Evolutionary conservation across 2,329 filamentous ascomycete species (phyloP).

Genomic region (Fusarium nodosum): DNA sequence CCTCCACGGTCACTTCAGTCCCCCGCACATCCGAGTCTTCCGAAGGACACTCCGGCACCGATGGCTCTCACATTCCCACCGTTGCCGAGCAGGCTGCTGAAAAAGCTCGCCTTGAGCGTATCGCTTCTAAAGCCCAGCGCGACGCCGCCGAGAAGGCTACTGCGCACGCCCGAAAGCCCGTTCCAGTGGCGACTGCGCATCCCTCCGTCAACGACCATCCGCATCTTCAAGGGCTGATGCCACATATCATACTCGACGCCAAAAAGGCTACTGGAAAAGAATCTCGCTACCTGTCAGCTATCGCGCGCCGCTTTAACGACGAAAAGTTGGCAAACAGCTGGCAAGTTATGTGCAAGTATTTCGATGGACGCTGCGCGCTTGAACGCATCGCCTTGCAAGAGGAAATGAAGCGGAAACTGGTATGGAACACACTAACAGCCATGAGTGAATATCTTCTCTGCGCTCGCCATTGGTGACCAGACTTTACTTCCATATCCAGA

Average conservation of each 20-base stretch:
- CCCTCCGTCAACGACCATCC: constrained; percentile 69
- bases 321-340: constrained; percentile 75
- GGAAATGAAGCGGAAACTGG: constrained; percentile 86
- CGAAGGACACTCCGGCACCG: constrained; percentile 45
- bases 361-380: constrained; percentile 86
- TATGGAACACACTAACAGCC: constrained; percentile 75
- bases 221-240: constrained; percentile 69
- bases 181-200: constrained; percentile 65
- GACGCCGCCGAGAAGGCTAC: constrained; percentile 69
- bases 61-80: constrained; percentile 52
- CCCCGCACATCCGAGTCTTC: constrained; percentile 48
- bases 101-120: constrained; percentile 70
- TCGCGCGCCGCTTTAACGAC: constrained; percentile 67
- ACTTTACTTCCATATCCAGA: neutral
- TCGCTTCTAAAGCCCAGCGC: constrained; percentile 67
- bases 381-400: constrained; percentile 90
- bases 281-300: constrained; percentile 76
- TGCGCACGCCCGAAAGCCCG: constrained; percentile 65
- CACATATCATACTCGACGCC: constrained; percentile 81
- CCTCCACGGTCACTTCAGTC: constrained; percentile 29
- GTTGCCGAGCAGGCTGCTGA: constrained; percentile 70
- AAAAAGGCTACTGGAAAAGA: constrained; percentile 84
- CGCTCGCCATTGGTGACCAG: constrained; percentile 75
- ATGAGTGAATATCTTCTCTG: constrained; percentile 77
- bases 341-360: constrained; percentile 83